Conservation (phyloP, 345 rosid species). For the Eucalyptus dawsonii region DNA sequence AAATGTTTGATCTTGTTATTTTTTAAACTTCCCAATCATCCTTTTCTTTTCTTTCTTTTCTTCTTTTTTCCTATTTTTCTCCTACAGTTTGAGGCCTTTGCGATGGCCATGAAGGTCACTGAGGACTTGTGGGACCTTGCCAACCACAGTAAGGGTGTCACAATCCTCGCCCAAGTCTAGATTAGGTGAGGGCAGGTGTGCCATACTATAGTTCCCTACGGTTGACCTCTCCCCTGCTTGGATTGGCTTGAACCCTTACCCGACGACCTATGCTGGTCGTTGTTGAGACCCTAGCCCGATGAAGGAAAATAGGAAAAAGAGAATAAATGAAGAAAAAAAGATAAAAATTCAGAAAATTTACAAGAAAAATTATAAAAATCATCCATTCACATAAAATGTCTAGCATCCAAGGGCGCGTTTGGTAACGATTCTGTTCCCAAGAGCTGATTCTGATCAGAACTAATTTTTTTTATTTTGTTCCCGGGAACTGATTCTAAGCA, state of each 20-base stretch:
- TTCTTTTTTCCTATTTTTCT: not conserved
- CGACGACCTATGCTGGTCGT: rapidly evolving
- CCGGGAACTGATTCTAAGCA: too few species aligned
- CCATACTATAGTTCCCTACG: not conserved
- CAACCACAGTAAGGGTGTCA: too few species aligned
- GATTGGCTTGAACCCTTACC: not conserved
- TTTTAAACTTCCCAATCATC: not conserved
- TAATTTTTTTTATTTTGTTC: too few species aligned
- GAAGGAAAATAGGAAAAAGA: not conserved
- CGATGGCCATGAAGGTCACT: rapidly evolving
- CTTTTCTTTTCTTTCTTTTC: not conserved
- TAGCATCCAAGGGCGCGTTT: rapidly evolving
- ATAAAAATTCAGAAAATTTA: not conserved
- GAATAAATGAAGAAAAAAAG: not conserved
- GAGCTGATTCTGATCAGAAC: too few species aligned
- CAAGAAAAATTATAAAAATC: not conserved
- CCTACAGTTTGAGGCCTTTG: rapidly evolving
- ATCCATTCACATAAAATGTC: rapidly evolving
- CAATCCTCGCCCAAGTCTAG: too few species aligned
- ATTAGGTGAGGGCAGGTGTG: not conserved
- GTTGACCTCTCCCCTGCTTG: rapidly evolving
- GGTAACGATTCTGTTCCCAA: too few species aligned
- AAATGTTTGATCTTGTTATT: not conserved
- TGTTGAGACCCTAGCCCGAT: not conserved
- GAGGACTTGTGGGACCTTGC: not conserved